Base-by-base conservation (phyloP, 352 stramenopile species). In the Phytophthora ramorum region DNA sequence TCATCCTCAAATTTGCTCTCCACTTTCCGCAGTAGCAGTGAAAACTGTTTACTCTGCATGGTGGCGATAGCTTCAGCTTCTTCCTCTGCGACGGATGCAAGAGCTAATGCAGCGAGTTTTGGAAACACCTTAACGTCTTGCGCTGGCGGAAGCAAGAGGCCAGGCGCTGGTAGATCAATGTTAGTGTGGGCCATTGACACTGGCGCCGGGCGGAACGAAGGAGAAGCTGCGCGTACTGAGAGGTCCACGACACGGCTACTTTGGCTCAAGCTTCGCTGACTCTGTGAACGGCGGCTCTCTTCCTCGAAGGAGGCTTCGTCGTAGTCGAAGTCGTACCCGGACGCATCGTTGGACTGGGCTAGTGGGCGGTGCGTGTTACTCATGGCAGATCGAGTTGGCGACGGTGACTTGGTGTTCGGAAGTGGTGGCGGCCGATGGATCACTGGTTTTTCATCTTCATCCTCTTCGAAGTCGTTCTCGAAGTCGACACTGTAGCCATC, bases 1-100 rank as follows among this genome's bases (percentile, higher is more conserved):
- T 95, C 83, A 63, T 94, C 85, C 58, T 87, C 72, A 52, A 90
- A 91, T 56, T 91, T 91, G 58, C 78, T 90, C 64, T 95, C 87
- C 16, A 93, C 55, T 46, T 90, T 88, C 35, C 87, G 83, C 48
- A 93, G 68, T 48, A 93, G 74, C 62, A 93, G 58, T 65, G 87
- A 90, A 58, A 93, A 74, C 24, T 73, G 63, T 43, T 81, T 83
- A 61, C 72, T 75, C 38, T 81, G 56, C 45, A 67, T 66, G 2
- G 47, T 61, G 16, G 54, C 60, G n/a, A 63, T 46, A 9, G 45
- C 57, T 49, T 59, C 63, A 10, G 57, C 70, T 46, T 77, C 75
- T 58, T 68, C 65, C 44, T 74, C 75, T 26, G 47, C 52, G 41
- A 72, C 58, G 7, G 45, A 55, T 53, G 48, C 44, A 58, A 69